Percentiles rank a stretch among this genome's conserved stretches.
Evolutionary conservation across 2,329 filamentous ascomycete genomes (phyloP).

Genomic region (Hymenoscyphus salicellus): DNA sequence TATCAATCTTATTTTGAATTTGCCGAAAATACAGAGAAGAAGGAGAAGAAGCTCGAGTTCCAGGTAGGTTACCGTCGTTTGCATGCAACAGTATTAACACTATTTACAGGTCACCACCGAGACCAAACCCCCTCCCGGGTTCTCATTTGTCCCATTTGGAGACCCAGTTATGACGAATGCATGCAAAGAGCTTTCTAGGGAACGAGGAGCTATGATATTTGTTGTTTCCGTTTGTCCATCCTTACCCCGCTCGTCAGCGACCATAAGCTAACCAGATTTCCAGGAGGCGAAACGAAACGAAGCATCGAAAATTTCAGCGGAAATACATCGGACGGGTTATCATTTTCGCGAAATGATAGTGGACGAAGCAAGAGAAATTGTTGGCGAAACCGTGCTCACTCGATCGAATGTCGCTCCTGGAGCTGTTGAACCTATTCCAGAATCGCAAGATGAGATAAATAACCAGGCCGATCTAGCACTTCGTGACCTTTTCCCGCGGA

Average conservation of each 20-base stretch:
- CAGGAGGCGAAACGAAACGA: slow-evolving; percentile 30
- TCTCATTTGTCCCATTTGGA: slow-evolving; percentile 60
- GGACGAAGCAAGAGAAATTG: slow-evolving; percentile 47
- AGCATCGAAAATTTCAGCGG: slow-evolving; percentile 37
- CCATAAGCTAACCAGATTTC: slow-evolving; percentile 6
- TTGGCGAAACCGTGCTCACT: slow-evolving; percentile 34
- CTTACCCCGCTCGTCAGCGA: neutral
- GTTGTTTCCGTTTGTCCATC: slow-evolving; percentile 58
- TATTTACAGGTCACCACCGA: slow-evolving; percentile 49
- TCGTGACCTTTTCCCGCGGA: slow-evolving; percentile 62
- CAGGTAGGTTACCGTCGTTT: slow-evolving; percentile 45
- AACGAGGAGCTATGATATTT: slow-evolving; percentile 61
- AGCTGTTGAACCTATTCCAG: slow-evolving; percentile 57
- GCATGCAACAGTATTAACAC: slow-evolving; percentile 10
- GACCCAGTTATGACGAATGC: slow-evolving; percentile 57
- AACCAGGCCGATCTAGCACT: slow-evolving; percentile 60
- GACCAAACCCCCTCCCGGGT: slow-evolving; percentile 55
- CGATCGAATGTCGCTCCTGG: slow-evolving; percentile 29
- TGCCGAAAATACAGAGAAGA: slow-evolving; percentile 62
- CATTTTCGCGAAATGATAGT: slow-evolving; percentile 59
- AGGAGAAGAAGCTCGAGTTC: slow-evolving; percentile 58
- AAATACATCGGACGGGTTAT: slow-evolving; percentile 59
- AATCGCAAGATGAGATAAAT: slow-evolving; percentile 58
- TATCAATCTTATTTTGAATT: slow-evolving; percentile 63
- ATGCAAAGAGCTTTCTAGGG: slow-evolving; percentile 64